Conservation (phyloP, 768 basidiomycete genomes). For the Mrakia frigida region DNA sequence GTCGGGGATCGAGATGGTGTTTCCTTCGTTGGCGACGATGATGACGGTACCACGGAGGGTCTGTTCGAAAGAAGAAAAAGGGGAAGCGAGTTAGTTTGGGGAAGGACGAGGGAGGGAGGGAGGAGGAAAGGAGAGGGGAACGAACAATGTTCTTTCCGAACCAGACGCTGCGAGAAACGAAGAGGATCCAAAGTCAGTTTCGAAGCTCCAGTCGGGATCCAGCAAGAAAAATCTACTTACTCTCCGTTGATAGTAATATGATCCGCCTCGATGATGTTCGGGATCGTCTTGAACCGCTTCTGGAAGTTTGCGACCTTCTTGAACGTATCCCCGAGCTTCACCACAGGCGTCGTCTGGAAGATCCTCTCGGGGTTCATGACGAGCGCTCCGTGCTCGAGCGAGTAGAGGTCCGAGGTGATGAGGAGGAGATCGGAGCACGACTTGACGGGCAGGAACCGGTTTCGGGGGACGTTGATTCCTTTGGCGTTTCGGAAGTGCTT, state of each 20-base stretch:
- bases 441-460: slow-evolving; percentile 79
- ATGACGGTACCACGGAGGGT: slow-evolving; percentile 87
- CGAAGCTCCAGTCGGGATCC: too few species aligned
- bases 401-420: slow-evolving; percentile 90
- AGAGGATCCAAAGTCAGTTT: too few species aligned
- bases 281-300: slow-evolving; percentile 92
- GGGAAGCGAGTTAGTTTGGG: neutral
- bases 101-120: neutral
- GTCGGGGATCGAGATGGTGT: slow-evolving; percentile 76
- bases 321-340: slow-evolving; percentile 95
- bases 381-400: slow-evolving; percentile 78
- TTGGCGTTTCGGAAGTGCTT: slow-evolving; percentile 62
- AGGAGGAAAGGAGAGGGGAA: neutral
- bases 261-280: slow-evolving; percentile 82
- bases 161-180: slow-evolving; percentile 51
- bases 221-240: too few species aligned
- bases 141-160: slow-evolving; percentile 63
- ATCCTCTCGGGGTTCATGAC: slow-evolving; percentile 75
- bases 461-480: slow-evolving; percentile 90
- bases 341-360: slow-evolving; percentile 80
- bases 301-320: slow-evolving; percentile 87
- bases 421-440: slow-evolving; percentile 79
- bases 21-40: slow-evolving; percentile 74
- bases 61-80: neutral
- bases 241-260: slow-evolving; percentile 91